phyloP scores from a whole-genome alignment of 495 filamentous ascomycete genomes.

The Astrothelium macrocarpum region DNA sequence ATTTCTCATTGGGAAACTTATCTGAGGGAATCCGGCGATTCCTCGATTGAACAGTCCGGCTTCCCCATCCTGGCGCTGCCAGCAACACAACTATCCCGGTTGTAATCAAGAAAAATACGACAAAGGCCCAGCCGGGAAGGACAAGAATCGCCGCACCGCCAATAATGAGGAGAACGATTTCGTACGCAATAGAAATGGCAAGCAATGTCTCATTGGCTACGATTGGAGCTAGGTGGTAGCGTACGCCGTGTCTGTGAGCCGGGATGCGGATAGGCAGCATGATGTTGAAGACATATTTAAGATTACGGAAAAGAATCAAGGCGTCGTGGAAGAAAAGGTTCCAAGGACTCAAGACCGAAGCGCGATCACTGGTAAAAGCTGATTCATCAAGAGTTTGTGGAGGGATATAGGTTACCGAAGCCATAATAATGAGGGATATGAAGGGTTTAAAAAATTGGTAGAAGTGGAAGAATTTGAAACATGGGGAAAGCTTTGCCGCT shows the following conservation, averaged over 20 bases:
- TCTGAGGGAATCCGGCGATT: background rate
- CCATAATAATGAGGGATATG: background rate
- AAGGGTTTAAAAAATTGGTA: too few relatives aligned
- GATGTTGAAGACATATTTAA: conserved; percentile 7
- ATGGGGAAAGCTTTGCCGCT: too few relatives aligned
- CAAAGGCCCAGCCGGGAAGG: background rate
- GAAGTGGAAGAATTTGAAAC: too few relatives aligned
- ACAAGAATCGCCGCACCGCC: background rate
- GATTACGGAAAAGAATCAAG: background rate
- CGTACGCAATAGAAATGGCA: background rate
- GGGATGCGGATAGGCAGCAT: background rate
- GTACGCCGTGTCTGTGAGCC: background rate
- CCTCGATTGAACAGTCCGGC: background rate
- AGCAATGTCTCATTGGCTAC: background rate
- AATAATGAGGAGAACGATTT: background rate
- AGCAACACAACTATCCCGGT: background rate
- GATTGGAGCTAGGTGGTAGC: background rate
- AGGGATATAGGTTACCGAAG: conserved; percentile 1
- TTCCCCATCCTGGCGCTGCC: background rate
- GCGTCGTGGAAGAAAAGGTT: conserved; percentile 2
- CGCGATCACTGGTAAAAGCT: background rate
- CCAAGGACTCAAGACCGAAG: background rate
- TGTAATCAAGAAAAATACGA: background rate
- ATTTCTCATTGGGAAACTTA: conserved; percentile 5
- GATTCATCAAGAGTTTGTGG: conserved; percentile 5